Percentiles rank a stretch among this genome's conserved stretches.
phyloP scores from a whole-genome alignment of 495 filamentous ascomycete genomes.

The Neurospora sp. region DNA sequence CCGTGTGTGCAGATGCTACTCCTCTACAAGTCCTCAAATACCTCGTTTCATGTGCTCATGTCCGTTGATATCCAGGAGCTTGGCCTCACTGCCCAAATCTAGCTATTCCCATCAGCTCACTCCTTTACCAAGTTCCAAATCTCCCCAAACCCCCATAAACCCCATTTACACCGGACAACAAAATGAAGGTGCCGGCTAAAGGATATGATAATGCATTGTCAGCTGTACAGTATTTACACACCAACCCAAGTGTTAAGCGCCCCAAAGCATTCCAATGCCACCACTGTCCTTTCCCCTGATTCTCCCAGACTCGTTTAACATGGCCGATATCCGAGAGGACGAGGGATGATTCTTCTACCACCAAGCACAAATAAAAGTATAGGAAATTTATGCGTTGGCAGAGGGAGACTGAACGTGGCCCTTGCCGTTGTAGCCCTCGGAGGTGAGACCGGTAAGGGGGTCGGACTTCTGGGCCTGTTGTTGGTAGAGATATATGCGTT shows the following conservation, averaged over 20 bases:
- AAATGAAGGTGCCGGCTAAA: not conserved
- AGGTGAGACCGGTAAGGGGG: slow-evolving; percentile 78
- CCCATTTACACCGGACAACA: not conserved
- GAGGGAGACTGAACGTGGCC: slow-evolving; percentile 68
- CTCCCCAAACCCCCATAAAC: not conserved
- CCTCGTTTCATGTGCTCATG: not conserved
- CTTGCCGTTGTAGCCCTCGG: slow-evolving; percentile 68
- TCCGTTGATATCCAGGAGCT: not conserved
- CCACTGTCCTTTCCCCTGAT: slow-evolving; percentile 4
- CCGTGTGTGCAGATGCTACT: not conserved
- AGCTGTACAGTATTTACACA: slow-evolving; percentile 33
- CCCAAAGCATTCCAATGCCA: slow-evolving; percentile 5
- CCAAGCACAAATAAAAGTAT: slow-evolving; percentile 32
- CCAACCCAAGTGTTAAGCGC: not conserved
- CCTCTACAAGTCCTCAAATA: not conserved
- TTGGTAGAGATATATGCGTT: not conserved
- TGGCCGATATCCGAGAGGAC: slow-evolving; percentile 4
- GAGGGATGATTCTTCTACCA: slow-evolving; percentile 3
- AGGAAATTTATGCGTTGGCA: slow-evolving; percentile 24
- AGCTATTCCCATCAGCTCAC: not conserved
- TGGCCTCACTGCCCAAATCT: not conserved
- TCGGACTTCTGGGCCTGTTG: slow-evolving; percentile 71
- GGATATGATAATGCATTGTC: slow-evolving; percentile 23
- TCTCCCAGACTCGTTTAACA: slow-evolving; percentile 11
- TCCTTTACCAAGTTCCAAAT: not conserved